A percentile compares a stretch with the other conserved stretches of the same genome.
phyloP scores from a whole-genome alignment of 2,329 filamentous ascomycete genomes.

The Trichoderma sp. region DNA sequence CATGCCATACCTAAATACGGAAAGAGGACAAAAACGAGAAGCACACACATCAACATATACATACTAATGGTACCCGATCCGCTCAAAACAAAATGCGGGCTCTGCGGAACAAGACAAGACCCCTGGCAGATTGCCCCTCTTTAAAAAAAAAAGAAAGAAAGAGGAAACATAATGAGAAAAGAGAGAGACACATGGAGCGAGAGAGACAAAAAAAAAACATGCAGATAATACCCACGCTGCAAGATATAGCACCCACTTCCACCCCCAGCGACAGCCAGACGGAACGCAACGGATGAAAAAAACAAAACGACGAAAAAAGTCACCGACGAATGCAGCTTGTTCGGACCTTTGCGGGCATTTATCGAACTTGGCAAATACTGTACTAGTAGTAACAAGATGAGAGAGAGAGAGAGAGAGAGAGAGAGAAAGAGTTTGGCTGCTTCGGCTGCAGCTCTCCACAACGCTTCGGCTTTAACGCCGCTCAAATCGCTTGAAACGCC shows the following conservation, averaged over 20 bases:
- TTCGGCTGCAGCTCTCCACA: background rate
- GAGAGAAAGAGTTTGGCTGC: no score
- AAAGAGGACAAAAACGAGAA: background rate
- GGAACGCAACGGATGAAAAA: background rate
- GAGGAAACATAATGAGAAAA: background rate
- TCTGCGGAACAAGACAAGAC: conserved; percentile 1
- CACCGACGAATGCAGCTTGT: background rate
- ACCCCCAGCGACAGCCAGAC: background rate
- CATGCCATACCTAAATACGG: conserved; percentile 1
- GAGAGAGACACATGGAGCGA: background rate
- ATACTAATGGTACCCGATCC: background rate
- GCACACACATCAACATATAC: background rate
- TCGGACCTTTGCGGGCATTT: background rate
- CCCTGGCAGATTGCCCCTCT: background rate
- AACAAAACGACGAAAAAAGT: background rate
- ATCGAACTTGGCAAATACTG: background rate
- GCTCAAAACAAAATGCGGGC: conserved; percentile 11
- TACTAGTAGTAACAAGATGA: background rate
- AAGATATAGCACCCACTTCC: conserved; percentile 5
- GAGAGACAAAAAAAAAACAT: background rate
- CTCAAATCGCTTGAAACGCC: conserved; percentile 25
- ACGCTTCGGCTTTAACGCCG: background rate
- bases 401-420: no score
- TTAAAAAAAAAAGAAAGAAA: background rate
- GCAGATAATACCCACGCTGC: conserved; percentile 7